phyloP scores from a whole-genome alignment of 257 asterid species.

The Fraxinus quadrangulata region DNA sequence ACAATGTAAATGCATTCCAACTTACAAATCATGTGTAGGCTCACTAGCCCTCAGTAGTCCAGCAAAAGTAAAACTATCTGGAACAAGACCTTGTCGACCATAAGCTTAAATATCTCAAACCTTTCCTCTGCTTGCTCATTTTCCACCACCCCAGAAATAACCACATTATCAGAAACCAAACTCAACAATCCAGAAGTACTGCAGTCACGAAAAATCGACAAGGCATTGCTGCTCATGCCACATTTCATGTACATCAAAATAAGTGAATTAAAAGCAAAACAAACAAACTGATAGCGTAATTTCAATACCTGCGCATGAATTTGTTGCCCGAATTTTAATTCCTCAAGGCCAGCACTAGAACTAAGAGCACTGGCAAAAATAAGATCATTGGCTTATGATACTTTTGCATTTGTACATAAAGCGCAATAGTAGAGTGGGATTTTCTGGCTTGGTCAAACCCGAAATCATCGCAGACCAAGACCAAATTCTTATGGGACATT shows the following conservation, averaged over 20 bases:
- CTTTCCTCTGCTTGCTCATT: conserved; percentile 49
- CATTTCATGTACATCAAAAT: conserved; percentile 72
- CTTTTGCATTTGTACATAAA: conserved; percentile 48
- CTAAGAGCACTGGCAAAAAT: conserved; percentile 61
- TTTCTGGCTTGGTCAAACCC: conserved; percentile 55
- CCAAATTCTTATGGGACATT: conserved; percentile 56
- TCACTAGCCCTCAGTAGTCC: conserved; percentile 55
- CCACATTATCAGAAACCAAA: conserved; percentile 57
- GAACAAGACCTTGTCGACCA: conserved; percentile 39
- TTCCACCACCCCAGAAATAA: conserved; percentile 63
- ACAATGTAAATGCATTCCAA: conserved; percentile 58
- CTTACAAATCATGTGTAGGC: conserved; percentile 35
- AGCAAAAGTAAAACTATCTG: conserved; percentile 52
- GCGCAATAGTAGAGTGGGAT: conserved; percentile 43
- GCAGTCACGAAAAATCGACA: conserved; percentile 36
- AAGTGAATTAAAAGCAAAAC: conserved; percentile 61
- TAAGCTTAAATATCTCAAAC: conserved; percentile 49
- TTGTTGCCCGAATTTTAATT: conserved; percentile 51
- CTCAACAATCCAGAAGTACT: conserved; percentile 24
- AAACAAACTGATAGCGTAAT: conserved; percentile 42
- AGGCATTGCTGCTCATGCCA: conserved; percentile 48
- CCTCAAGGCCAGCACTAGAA: conserved; percentile 60
- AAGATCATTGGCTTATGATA: conserved; percentile 53
- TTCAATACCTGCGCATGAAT: conserved; percentile 57
- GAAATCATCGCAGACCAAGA: conserved; percentile 81